Evolutionary conservation across 2,329 filamentous ascomycete genomes (phyloP).

Genomic region (Cytospora piceicola): DNA sequence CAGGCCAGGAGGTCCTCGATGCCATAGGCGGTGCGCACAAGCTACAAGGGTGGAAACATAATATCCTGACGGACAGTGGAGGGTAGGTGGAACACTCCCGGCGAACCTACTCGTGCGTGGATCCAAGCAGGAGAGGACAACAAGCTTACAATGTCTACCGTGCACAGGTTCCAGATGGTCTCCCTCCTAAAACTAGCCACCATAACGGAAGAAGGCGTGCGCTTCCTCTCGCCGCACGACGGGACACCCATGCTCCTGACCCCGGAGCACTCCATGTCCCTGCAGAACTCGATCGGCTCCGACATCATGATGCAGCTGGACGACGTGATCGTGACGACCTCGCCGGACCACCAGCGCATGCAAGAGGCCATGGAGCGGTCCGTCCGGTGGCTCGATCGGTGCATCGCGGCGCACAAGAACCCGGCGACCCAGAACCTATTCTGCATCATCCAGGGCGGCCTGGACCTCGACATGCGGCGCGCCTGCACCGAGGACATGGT

Average conservation of each 20-base stretch:
- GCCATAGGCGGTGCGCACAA: constrained; percentile 90
- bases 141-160: constrained; percentile 34
- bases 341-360: constrained; percentile 85
- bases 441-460: constrained; percentile 96
- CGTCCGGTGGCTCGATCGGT: constrained; percentile 93
- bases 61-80: constrained; percentile 84
- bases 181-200: constrained; percentile 90
- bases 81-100: constrained; percentile 52
- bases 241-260: constrained; percentile 95
- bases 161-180: constrained; percentile 92
- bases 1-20: constrained; percentile 87
- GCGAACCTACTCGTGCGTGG: neutral
- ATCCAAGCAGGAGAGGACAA: neutral
- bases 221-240: constrained; percentile 95
- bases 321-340: constrained; percentile 96
- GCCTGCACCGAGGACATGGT: constrained; percentile 90
- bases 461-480: constrained; percentile 83
- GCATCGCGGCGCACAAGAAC: constrained; percentile 85
- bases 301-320: constrained; percentile 99
- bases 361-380: constrained; percentile 93
- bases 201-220: constrained; percentile 93
- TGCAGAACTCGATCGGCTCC: constrained; percentile 96
- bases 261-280: constrained; percentile 91
- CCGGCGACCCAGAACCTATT: constrained; percentile 89
- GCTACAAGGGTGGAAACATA: constrained; percentile 92